These are phyloP conservation scores for Allium fistulosum DNA, from an alignment of 106 monocot species.

Conservation along the genomic window DNA sequence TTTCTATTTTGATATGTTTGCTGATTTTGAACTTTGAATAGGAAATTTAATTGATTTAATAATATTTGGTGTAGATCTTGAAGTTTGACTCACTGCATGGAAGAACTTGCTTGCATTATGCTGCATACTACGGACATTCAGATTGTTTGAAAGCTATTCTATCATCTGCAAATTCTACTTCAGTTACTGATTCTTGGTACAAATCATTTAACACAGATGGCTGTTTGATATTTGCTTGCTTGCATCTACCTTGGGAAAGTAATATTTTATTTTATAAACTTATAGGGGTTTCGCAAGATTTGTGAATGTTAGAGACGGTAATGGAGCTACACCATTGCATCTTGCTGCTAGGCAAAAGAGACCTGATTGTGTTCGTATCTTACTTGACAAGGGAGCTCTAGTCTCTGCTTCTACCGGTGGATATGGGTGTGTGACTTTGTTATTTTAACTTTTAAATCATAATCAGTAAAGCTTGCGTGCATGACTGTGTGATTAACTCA, in stretches of 20 bases:
- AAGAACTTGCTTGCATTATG: constrained; percentile 88
- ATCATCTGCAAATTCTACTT: constrained; percentile 46
- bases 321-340: constrained; percentile 90
- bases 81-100: constrained; percentile 78
- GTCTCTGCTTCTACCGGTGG: constrained; percentile 61
- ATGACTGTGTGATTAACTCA: neutral
- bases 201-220: too few species aligned
- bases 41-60: constrained; percentile 1
- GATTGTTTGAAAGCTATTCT: constrained; percentile 80
- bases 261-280: neutral
- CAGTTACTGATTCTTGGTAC: constrained; percentile 76
- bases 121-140: constrained; percentile 76
- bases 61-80: constrained; percentile 50
- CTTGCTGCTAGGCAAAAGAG: constrained; percentile 67
- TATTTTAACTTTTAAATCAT: neutral
- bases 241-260: neutral
- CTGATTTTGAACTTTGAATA: neutral
- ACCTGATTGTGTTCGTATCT: constrained; percentile 47
- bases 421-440: constrained; percentile 39
- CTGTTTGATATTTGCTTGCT: too few species aligned
- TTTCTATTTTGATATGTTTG: neutral
- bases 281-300: constrained; percentile 91
- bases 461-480: neutral
- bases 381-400: constrained; percentile 86
- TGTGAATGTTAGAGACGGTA: constrained; percentile 80